These are phyloP conservation scores for Vaccinium macrocarpon DNA, from an alignment of 148 eudicot species.

Conservation along the genomic window DNA sequence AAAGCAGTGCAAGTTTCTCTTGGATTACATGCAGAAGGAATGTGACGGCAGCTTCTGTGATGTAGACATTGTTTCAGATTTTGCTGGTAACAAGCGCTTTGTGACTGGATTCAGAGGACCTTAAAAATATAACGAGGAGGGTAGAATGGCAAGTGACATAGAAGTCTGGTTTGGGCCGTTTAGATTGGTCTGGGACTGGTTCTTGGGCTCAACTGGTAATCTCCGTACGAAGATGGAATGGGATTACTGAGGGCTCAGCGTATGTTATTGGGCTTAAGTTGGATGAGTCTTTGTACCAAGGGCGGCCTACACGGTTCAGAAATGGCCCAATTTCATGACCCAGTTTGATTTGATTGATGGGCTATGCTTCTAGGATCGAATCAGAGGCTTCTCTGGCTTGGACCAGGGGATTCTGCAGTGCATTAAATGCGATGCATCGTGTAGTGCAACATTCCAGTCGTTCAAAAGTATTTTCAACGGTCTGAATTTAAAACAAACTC, in stretches of 20 bases:
- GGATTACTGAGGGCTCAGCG: not conserved
- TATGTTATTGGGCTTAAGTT: not conserved
- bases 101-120: conserved; percentile 50
- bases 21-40: conserved; percentile 41
- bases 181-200: not conserved
- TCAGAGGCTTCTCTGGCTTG: not conserved
- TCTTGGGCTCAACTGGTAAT: not conserved
- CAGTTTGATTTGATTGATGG: not conserved
- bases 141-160: not conserved
- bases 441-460: no score
- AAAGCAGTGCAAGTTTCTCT: conserved; percentile 68
- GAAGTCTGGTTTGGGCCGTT: not conserved
- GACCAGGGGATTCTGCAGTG: no score
- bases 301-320: not conserved
- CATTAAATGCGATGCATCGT: no score
- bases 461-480: no score
- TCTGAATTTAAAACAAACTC: no score
- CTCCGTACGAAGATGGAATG: no score
- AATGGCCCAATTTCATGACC: not conserved
- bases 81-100: conserved; percentile 74
- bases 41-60: conserved; percentile 42
- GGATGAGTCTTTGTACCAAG: not conserved
- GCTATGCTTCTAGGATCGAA: not conserved
- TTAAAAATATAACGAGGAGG: not conserved
- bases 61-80: conserved; percentile 58